These are phyloP conservation scores for Aspergillus cejpii DNA, from an alignment of 2,329 filamentous ascomycete species.

Conservation along the genomic window DNA sequence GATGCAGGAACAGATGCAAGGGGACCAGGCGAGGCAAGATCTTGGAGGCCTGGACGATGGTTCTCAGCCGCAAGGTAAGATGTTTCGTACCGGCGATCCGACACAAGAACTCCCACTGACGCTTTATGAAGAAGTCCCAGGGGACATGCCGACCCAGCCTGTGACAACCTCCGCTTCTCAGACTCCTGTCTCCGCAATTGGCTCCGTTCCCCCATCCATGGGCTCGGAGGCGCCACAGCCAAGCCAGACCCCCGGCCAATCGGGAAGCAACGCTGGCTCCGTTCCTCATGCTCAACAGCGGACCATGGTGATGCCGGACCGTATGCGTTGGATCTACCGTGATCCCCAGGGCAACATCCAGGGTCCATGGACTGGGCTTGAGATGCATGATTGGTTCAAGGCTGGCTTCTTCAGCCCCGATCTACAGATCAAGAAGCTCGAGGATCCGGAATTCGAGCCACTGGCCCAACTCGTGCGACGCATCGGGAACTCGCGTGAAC, in stretches of 20 bases:
- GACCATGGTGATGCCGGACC: slow-evolving; percentile 97
- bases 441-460: slow-evolving; percentile 90
- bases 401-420: slow-evolving; percentile 96
- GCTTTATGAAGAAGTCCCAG: slow-evolving; percentile 19
- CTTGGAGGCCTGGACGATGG: slow-evolving; percentile 51
- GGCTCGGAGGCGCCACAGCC: slow-evolving; percentile 27
- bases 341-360: slow-evolving; percentile 89
- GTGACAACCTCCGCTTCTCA: slow-evolving; percentile 31
- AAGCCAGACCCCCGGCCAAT: slow-evolving; percentile 32
- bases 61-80: slow-evolving; percentile 52
- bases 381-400: slow-evolving; percentile 99
- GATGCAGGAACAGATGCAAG: slow-evolving; percentile 87
- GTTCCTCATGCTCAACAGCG: slow-evolving; percentile 64
- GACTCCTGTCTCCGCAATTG: slow-evolving; percentile 33
- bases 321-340: slow-evolving; percentile 97
- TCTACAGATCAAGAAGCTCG: slow-evolving; percentile 86
- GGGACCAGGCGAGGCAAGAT: slow-evolving; percentile 55
- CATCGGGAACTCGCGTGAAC: slow-evolving; percentile 94
- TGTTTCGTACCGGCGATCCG: too few species aligned
- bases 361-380: slow-evolving; percentile 88
- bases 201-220: slow-evolving; percentile 28
- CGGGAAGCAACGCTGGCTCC: slow-evolving; percentile 50
- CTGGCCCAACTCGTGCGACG: slow-evolving; percentile 88
- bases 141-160: slow-evolving; percentile 29
- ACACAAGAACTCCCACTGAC: slow-evolving; percentile 3